Evolutionary conservation across 2,329 filamentous ascomycete genomes (phyloP), one percentile per base, ranked within the genome.

Genomic region (Geosmithia flava): DNA sequence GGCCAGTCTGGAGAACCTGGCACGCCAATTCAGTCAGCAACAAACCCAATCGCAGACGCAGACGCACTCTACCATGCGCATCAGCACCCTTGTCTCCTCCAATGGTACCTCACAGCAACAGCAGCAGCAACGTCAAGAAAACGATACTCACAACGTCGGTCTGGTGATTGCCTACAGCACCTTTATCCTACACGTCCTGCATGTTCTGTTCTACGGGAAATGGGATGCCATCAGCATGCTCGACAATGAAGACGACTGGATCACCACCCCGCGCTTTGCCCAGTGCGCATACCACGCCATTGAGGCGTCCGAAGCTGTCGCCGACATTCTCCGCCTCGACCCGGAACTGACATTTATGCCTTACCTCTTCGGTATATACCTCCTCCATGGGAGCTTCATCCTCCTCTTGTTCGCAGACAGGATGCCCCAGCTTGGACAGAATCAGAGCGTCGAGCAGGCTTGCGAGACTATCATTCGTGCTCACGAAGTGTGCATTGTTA

Each of bases 321-420:
- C 64, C 15, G 60, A 65, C 8, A 74, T 75, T 47, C 58, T 75
- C 7, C 59, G 62, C 2, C 60, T 67, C n/a, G 72, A 75, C 51
- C 69, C 68, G 3, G 70, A 74, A 51, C 59, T 75, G 30, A 68
- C 66, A 0, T 75, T 74, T 47, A 74, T 74, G 68, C 70, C 72
- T 1, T 75, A 73, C 53, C 59, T 75, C 3, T 74, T 74, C 47
- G 71, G 72, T 1, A 73, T 74, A 7, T 76, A 75, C 48, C 59
- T 75, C 0, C 60, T 75, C 3, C 71, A 74, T 46, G 71, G 71
- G 0, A 74, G 70, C 51, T 72, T 74, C 45, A 68, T 73, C 19
- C 58, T 75, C 6, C 58, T 74, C 3, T 55, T 74, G 0, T 70
- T 74, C 46, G 69, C 70, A 8, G 72, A 75, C 51, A 63, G 69